These are phyloP conservation scores for Scutellaria baicalensis DNA, from an alignment of 257 asterid genomes.

Conservation along the genomic window DNA sequence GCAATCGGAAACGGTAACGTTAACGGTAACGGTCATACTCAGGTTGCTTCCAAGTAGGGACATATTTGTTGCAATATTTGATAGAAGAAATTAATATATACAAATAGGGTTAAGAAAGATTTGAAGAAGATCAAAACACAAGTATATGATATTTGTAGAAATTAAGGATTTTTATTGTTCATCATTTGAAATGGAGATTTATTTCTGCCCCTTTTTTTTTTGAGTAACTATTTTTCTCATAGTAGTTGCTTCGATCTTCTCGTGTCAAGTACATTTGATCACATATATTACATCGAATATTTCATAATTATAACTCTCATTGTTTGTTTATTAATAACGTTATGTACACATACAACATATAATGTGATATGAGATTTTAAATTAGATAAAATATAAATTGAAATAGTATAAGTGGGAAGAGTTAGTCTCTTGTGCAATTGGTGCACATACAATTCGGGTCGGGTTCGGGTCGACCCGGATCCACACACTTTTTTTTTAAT, in stretches of 20 bases:
- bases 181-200: not conserved
- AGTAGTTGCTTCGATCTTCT: not conserved
- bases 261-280: no score
- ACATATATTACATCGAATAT: no score
- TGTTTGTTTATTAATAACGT: no score
- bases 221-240: not conserved
- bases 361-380: no score
- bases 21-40: constrained; percentile 6
- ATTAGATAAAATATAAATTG: no score
- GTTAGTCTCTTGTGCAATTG: no score
- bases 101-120: not conserved
- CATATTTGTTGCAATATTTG: not conserved
- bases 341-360: no score
- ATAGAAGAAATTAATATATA: not conserved
- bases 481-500: no score
- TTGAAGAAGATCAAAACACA: not conserved
- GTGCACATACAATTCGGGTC: no score
- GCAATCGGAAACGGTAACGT: constrained; percentile 8
- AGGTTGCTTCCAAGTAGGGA: not conserved
- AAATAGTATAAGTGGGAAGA: no score
- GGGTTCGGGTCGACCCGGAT: no score
- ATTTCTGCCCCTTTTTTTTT: not conserved
- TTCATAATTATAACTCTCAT: no score
- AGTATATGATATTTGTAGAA: not conserved
- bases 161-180: not conserved